Percentiles rank a stretch among this genome's conserved stretches.
Conservation (phyloP, 441 rosid species). For the Viola pubescens region DNA sequence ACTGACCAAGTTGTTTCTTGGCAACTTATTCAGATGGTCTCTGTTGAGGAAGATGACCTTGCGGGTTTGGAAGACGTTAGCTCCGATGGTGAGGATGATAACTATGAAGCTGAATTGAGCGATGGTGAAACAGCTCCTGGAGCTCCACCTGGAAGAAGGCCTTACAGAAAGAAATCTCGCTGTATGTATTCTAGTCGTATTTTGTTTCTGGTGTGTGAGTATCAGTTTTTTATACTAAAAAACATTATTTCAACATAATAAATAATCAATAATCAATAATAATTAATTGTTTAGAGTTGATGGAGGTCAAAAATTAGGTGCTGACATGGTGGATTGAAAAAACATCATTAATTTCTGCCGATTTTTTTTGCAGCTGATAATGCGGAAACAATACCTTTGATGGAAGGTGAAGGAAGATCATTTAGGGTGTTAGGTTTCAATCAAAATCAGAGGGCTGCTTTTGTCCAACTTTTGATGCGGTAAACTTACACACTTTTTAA, state of each 20-base stretch:
- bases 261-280: too few relatives aligned
- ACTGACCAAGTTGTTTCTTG: constrained; percentile 14
- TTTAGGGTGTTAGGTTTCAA: constrained; percentile 91
- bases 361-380: constrained; percentile 46
- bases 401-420: constrained; percentile 99
- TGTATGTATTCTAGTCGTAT: constrained; percentile 32
- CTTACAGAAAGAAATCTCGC: constrained; percentile 70
- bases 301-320: too few relatives aligned
- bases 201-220: constrained; percentile 10
- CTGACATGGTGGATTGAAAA: too few relatives aligned
- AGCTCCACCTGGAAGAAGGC: constrained; percentile 62
- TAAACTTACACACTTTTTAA: constrained; percentile 15
- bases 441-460: constrained; percentile 90
- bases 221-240: not conserved
- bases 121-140: constrained; percentile 78
- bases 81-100: constrained; percentile 92
- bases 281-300: too few relatives aligned
- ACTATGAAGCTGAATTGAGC: constrained; percentile 85
- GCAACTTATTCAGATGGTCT: constrained; percentile 65
- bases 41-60: constrained; percentile 97
- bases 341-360: not conserved
- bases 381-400: constrained; percentile 70
- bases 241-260: too few relatives aligned
- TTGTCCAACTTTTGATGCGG: constrained; percentile 96
- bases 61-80: constrained; percentile 98